These are phyloP conservation scores for Moricandia moricandioides DNA, from an alignment of 345 rosid genomes.

Conservation along the genomic window DNA sequence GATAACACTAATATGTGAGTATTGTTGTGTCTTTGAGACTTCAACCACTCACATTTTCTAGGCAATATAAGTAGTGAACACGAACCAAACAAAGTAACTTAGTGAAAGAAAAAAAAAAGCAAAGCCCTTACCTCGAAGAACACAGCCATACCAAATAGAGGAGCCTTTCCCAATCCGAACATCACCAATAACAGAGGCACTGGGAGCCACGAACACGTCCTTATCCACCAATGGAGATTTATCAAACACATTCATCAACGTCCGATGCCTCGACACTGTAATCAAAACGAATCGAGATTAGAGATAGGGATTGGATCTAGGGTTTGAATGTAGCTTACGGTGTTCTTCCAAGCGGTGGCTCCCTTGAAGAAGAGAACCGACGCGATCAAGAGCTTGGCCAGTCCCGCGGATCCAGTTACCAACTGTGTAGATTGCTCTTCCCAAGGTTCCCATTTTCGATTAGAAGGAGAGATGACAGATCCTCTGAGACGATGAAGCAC, in stretches of 20 bases:
- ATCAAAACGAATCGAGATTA: background rate
- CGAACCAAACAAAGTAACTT: background rate
- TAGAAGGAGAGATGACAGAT: background rate
- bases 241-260: constrained; percentile 89
- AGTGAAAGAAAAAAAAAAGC: background rate
- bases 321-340: constrained; percentile 40
- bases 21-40: background rate
- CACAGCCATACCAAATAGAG: constrained; percentile 96
- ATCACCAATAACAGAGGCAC: constrained; percentile 93
- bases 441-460: constrained; percentile 81
- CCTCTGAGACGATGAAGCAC: background rate
- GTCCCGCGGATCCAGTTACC: constrained; percentile 95
- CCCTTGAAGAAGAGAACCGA: constrained; percentile 87
- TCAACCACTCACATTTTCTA: background rate
- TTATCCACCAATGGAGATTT: constrained; percentile 81
- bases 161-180: constrained; percentile 81
- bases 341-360: constrained; percentile 69
- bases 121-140: constrained; percentile 70
- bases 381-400: constrained; percentile 92
- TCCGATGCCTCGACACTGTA: constrained; percentile 86
- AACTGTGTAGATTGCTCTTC: constrained; percentile 77
- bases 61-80: no score
- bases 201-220: constrained; percentile 88
- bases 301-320: constrained; percentile 31
- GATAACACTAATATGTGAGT: no score